phyloP scores from a whole-genome alignment of 208 protist species.

The Wallacemonas rigidus region DNA sequence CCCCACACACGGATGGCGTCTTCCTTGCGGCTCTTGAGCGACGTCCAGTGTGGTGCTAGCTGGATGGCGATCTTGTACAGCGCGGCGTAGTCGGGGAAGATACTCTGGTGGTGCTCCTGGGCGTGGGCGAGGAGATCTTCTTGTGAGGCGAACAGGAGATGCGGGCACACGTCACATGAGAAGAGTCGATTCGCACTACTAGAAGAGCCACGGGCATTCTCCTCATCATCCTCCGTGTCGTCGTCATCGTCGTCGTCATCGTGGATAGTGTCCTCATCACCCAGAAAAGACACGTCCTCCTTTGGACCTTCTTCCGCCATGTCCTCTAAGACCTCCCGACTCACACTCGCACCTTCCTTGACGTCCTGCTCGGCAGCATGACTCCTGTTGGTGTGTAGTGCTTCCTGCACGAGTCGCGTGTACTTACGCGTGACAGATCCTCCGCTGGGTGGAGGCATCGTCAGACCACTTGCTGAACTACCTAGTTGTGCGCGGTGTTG shows the following conservation, averaged over 20 bases:
- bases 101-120: conserved; percentile 27
- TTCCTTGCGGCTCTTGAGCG: conserved; percentile 36
- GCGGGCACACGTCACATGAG: conserved; percentile 76
- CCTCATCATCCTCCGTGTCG: conserved; percentile 12
- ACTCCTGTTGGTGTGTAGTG: neutral
- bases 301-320: neutral
- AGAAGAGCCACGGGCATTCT: neutral
- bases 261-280: neutral
- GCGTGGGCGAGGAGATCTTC: conserved; percentile 65
- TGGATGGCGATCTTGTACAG: conserved; percentile 48
- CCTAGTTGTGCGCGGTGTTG: neutral
- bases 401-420: conserved; percentile 6
- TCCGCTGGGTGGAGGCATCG: neutral
- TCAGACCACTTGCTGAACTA: too few species aligned
- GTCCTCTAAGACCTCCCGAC: too few species aligned
- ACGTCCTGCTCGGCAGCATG: neutral
- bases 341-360: too few species aligned
- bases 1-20: conserved; percentile 47
- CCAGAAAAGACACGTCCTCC: neutral
- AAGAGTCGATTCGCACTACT: conserved; percentile 29
- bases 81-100: conserved; percentile 55
- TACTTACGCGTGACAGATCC: neutral
- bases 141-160: conserved; percentile 46
- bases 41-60: conserved; percentile 51
- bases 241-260: conserved; percentile 14